Percentiles rank a stretch among this genome's conserved stretches.
Evolutionary conservation across 352 stramenopile species (phyloP).

Genomic region (Phytophthora foliorum): DNA sequence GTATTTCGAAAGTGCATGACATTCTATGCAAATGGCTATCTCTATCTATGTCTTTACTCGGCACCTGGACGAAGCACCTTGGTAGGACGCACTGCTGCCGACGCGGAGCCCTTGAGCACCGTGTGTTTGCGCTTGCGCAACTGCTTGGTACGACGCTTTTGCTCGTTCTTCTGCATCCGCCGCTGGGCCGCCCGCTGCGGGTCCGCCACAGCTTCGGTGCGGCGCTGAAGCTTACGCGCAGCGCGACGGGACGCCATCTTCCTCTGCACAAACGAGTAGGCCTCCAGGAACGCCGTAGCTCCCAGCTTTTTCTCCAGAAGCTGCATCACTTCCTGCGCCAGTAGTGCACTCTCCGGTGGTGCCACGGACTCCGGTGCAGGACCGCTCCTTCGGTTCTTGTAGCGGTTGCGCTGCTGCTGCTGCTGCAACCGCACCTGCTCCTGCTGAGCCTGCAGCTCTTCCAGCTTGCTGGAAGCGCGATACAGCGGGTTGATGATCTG

Average conservation of each 20-base stretch:
- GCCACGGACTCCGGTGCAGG: conserved; percentile 23
- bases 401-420: conserved; percentile 37
- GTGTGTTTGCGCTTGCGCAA: conserved; percentile 91
- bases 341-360: conserved; percentile 58
- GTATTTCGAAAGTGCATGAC: too few relatives aligned
- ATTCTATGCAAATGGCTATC: conserved; percentile 35
- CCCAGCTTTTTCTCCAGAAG: conserved; percentile 86
- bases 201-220: conserved; percentile 81
- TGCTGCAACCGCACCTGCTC: conserved; percentile 36
- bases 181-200: conserved; percentile 77
- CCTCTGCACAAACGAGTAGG: conserved; percentile 88
- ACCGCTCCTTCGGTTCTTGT: conserved; percentile 42
- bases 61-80: conserved; percentile 76
- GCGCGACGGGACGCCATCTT: conserved; percentile 82
- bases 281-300: conserved; percentile 71
- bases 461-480: conserved; percentile 63
- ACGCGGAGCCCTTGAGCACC: conserved; percentile 83
- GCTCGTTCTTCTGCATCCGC: conserved; percentile 89
- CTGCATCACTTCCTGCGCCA: conserved; percentile 90
- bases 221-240: conserved; percentile 79
- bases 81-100: conserved; percentile 58
- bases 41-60: conserved; percentile 54
- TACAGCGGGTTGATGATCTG: conserved; percentile 90
- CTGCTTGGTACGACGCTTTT: conserved; percentile 86
- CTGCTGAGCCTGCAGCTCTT: conserved; percentile 56